Conservation (phyloP, 75 land plant species). For the Cupressus sempervirens region DNA sequence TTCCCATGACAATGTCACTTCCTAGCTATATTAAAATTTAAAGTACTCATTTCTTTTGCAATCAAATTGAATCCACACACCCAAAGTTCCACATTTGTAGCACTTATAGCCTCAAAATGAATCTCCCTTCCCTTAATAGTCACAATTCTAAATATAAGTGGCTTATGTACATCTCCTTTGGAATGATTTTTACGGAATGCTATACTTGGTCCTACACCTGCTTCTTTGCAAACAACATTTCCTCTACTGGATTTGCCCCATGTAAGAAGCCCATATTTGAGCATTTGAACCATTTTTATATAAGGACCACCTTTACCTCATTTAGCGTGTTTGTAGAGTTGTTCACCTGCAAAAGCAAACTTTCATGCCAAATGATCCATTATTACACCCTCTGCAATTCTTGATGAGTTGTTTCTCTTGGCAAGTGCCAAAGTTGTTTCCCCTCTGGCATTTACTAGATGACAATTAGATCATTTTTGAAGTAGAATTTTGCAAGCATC, state of each 20-base stretch:
- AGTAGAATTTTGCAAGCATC: slow-evolving; percentile 46
- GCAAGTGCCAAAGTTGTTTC: slow-evolving; percentile 50
- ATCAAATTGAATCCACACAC: slow-evolving; percentile 49
- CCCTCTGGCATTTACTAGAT: slow-evolving; percentile 20
- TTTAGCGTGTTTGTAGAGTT: slow-evolving; percentile 42
- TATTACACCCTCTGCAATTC: slow-evolving; percentile 36
- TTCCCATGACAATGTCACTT: not conserved
- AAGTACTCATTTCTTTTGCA: slow-evolving; percentile 21
- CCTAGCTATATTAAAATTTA: slow-evolving; percentile 2
- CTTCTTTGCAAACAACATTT: slow-evolving; percentile 65
- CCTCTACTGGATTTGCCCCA: slow-evolving; percentile 69
- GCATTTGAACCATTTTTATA: slow-evolving; percentile 38
- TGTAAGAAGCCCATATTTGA: slow-evolving; percentile 42
- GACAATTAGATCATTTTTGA: slow-evolving; percentile 27
- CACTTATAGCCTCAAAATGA: slow-evolving; percentile 65
- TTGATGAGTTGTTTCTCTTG: slow-evolving; percentile 23
- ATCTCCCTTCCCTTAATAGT: slow-evolving; percentile 63
- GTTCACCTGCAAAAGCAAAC: slow-evolving; percentile 37
- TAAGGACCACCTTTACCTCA: slow-evolving; percentile 49
- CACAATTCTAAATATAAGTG: slow-evolving; percentile 54
- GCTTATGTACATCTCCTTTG: slow-evolving; percentile 49
- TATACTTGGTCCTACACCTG: slow-evolving; percentile 47
- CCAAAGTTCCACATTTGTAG: slow-evolving; percentile 40
- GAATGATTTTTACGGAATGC: slow-evolving; percentile 43
- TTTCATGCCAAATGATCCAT: slow-evolving; percentile 43